Base-by-base conservation (phyloP, 1,284 basidiomycete species). In the Sporisorium reilianum region DNA sequence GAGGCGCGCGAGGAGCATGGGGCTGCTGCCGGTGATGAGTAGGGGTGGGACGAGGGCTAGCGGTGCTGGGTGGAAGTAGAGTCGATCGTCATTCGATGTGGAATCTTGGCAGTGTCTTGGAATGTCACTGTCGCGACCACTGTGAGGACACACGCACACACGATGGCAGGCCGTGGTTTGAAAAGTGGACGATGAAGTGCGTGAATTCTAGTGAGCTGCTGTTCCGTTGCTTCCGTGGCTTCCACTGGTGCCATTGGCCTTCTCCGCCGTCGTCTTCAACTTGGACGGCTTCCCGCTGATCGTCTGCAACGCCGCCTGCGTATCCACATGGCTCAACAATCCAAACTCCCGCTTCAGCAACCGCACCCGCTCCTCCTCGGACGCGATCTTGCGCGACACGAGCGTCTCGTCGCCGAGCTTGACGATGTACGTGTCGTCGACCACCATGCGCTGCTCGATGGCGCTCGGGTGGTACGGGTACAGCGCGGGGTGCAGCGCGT, bases 1-100 rank as follows among this genome's bases (percentile, higher is more conserved):
- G 64, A 90, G 93, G 61, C 88, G 96, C 60, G 93, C 96, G 56
- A 93, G 93, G 85, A 92, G 91, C 87, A 95, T 97, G 92, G 95
- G 95, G 49, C 84, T 95, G 65, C 89, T 97, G 68, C 92, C 93
- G 2, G 77, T 82, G 3, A 68, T 80, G 66, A 79, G 75, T 51
- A 60, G 79, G 3, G 77, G 79, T 22, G 77, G 79, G 1, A 42
- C 69, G 2, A 41, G 68, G 41, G 56, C 32, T 51, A 55, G 65
- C 20, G 75, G 67, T 49, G 69, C 74, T 14, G 74, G 74, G 0
- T 72, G 68, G 74, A 72, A 72, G 61, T 76, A 40, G 30, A 26
- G 30, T 6, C 6, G 42, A 14, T 5, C 0, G 14, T 18, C 3
- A 22, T 38, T 4, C 18, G 30, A n/a, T n/a, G n/a, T n/a, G n/a